phyloP scores from a whole-genome alignment of 768 basidiomycete genomes.

The Dioszegia crocea region DNA sequence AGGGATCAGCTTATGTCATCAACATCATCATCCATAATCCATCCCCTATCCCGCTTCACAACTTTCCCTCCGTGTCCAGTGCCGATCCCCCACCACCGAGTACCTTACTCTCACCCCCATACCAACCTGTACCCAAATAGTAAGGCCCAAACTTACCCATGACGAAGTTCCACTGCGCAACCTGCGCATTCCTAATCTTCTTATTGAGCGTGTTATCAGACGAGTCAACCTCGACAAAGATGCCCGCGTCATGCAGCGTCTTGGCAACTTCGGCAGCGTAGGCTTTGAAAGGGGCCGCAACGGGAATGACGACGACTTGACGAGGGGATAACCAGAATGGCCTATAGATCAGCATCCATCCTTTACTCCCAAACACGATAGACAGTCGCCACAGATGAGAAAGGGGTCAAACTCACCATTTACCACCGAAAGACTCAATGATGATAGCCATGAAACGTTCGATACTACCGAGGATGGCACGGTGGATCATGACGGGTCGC shows the following conservation, averaged over 20 bases:
- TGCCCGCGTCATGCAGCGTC: conserved; percentile 62
- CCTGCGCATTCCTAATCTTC: conserved; percentile 95
- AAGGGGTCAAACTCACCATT: conserved; percentile 63
- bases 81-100: no score
- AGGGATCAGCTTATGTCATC: conserved; percentile 6
- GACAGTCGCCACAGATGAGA: neutral
- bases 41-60: no score
- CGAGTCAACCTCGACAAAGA: conserved; percentile 90
- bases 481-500: conserved; percentile 95
- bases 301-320: conserved; percentile 89
- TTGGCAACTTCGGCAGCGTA: conserved; percentile 80
- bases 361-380: neutral
- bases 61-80: no score
- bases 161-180: conserved; percentile 97
- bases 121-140: no score
- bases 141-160: conserved; percentile 81
- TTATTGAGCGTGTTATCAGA: conserved; percentile 87
- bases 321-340: conserved; percentile 99
- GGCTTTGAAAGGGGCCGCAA: conserved; percentile 79
- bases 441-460: conserved; percentile 96
- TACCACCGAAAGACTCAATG: conserved; percentile 94
- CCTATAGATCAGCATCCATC: conserved; percentile 54
- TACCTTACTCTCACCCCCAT: no score
- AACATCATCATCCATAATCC: neutral
- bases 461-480: conserved; percentile 87